These are phyloP conservation scores for Pichia sp. DNA, from an alignment of 1,139 yeast genomes.

Conservation along the genomic window DNA sequence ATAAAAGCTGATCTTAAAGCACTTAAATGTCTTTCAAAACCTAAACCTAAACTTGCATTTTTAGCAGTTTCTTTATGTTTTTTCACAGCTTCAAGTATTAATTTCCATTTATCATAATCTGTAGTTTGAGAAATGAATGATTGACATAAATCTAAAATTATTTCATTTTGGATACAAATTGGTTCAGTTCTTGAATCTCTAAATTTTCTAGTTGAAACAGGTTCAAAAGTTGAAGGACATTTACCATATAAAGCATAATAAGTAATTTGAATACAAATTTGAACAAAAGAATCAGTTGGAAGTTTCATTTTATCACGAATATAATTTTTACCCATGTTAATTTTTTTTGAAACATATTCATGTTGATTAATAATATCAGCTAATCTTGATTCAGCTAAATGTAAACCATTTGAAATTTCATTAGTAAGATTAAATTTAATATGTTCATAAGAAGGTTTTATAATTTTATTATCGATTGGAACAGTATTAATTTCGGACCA, in stretches of 20 bases:
- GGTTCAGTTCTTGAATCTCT: constrained; percentile 64
- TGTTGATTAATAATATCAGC: constrained; percentile 73
- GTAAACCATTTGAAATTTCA: constrained; percentile 43
- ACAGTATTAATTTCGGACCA: constrained; percentile 41
- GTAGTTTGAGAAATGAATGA: constrained; percentile 50
- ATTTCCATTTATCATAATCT: constrained; percentile 41
- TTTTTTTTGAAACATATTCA: constrained; percentile 39
- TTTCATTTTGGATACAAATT: constrained; percentile 55
- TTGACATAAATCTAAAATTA: constrained; percentile 50
- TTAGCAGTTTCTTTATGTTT: constrained; percentile 45
- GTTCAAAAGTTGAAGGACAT: constrained; percentile 62
- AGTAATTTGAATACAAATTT: constrained; percentile 62
- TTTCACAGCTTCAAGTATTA: constrained; percentile 47
- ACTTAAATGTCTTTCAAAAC: constrained; percentile 67
- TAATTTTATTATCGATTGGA: constrained; percentile 31
- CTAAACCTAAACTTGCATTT: constrained; percentile 54
- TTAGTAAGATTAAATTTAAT: constrained; percentile 48
- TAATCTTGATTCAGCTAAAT: constrained; percentile 66
- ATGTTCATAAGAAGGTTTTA: constrained; percentile 40
- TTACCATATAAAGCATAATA: constrained; percentile 70
- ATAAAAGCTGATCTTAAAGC: constrained; percentile 51
- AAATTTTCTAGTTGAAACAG: constrained; percentile 65
- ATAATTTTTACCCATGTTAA: constrained; percentile 39
- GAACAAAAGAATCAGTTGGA: constrained; percentile 62
- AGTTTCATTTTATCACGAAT: constrained; percentile 46